Evolutionary conservation across 2,329 filamentous ascomycete genomes (phyloP).

Genomic region (Penicillium crustosum): DNA sequence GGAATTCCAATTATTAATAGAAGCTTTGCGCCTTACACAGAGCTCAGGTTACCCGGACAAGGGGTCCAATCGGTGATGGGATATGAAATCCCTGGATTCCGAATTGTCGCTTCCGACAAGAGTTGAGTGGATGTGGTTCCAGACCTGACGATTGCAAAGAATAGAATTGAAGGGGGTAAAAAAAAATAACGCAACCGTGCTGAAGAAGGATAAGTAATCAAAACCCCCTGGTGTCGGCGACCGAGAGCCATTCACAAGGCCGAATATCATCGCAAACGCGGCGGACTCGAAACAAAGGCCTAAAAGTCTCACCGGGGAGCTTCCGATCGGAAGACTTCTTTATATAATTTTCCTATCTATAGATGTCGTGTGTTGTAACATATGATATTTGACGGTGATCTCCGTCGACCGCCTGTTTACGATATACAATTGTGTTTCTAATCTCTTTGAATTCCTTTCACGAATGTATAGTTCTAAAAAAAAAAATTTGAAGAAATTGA

Average conservation of each 20-base stretch:
- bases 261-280: constrained; percentile 4
- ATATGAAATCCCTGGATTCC: constrained; percentile 12
- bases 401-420: not conserved
- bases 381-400: not conserved
- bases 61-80: constrained; percentile 3
- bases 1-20: constrained; percentile 9
- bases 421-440: not conserved
- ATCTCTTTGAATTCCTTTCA: not conserved
- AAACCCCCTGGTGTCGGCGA: constrained; percentile 6
- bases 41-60: not conserved
- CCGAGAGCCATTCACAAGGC: constrained; percentile 12
- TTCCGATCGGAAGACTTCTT: constrained; percentile 5
- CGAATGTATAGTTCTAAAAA: not conserved
- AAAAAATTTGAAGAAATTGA: not conserved
- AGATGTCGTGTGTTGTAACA: not conserved
- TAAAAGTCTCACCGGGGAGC: constrained; percentile 9
- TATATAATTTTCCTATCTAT: not conserved
- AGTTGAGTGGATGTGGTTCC: constrained; percentile 1
- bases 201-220: constrained; percentile 3
- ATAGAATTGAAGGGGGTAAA: not conserved
- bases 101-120: constrained; percentile 1
- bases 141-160: not conserved
- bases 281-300: constrained; percentile 9
- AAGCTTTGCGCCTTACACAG: constrained; percentile 6
- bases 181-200: constrained; percentile 9